Conservation (phyloP, 768 basidiomycete species). For the Psilocybe subaeruginosa region DNA sequence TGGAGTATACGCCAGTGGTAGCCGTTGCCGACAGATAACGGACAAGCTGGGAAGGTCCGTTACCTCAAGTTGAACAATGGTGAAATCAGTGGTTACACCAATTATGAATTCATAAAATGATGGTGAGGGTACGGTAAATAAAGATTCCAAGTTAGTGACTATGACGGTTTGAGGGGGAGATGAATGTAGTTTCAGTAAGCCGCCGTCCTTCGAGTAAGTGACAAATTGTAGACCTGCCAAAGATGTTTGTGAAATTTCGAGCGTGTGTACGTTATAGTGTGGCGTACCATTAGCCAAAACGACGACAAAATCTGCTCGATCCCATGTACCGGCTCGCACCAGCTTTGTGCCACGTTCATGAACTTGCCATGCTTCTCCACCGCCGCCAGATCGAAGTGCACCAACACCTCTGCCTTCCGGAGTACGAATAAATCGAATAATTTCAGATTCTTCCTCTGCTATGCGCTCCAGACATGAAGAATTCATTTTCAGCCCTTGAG, state of each 20-base stretch:
- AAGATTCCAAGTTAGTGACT: slow-evolving; percentile 55
- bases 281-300: slow-evolving; percentile 66
- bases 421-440: slow-evolving; percentile 72
- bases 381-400: slow-evolving; percentile 56
- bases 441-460: slow-evolving; percentile 51
- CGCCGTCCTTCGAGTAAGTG: slow-evolving; percentile 55
- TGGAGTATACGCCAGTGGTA: slow-evolving; percentile 55
- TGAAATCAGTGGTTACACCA: slow-evolving; percentile 65
- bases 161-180: slow-evolving; percentile 41
- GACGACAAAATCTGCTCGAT: slow-evolving; percentile 65
- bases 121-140: slow-evolving; percentile 70
- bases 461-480: slow-evolving; percentile 42
- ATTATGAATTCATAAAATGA: slow-evolving; percentile 58
- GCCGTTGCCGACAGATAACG: slow-evolving; percentile 48
- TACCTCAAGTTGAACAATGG: slow-evolving; percentile 59
- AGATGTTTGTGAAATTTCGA: neutral
- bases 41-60: slow-evolving; percentile 40
- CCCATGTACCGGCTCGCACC: slow-evolving; percentile 53
- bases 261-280: neutral
- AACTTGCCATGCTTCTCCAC: slow-evolving; percentile 68
- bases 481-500: slow-evolving; percentile 50
- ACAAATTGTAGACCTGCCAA: slow-evolving; percentile 54
- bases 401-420: slow-evolving; percentile 80
- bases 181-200: slow-evolving; percentile 56
- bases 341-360: slow-evolving; percentile 50